Evolutionary conservation across 2,329 filamentous ascomycete species (phyloP).

Genomic region (Alternaria arborescens): DNA sequence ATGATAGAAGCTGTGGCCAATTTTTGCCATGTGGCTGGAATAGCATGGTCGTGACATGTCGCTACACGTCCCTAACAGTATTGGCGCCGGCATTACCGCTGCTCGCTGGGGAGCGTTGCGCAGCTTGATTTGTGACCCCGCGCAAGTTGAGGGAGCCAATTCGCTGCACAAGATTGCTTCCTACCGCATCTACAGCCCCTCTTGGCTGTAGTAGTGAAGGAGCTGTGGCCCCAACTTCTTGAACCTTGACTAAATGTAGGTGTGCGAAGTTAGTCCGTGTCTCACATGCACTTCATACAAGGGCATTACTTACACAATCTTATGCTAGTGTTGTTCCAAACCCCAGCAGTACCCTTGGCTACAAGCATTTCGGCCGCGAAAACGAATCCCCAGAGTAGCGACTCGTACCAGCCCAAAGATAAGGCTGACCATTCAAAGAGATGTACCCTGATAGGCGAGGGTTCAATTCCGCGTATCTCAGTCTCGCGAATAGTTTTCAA

Average conservation of each 20-base stretch:
- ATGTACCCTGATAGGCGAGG: constrained; percentile 78
- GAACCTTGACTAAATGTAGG: constrained; percentile 69
- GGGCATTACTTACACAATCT: constrained; percentile 65
- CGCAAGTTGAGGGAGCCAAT: constrained; percentile 83
- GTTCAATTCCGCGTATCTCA: constrained; percentile 75
- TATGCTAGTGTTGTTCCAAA: constrained; percentile 92
- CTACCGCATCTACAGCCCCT: constrained; percentile 91
- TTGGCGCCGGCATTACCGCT: constrained; percentile 33
- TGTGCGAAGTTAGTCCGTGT: not conserved
- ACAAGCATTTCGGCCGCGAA: constrained; percentile 91
- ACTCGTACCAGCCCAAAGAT: constrained; percentile 94
- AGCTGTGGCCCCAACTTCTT: constrained; percentile 80
- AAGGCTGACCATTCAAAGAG: constrained; percentile 94
- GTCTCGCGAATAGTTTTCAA: constrained; percentile 65
- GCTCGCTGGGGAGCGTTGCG: constrained; percentile 25
- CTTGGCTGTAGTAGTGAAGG: constrained; percentile 84
- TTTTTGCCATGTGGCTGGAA: constrained; percentile 16
- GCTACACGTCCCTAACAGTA: constrained; percentile 49
- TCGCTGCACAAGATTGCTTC: constrained; percentile 85
- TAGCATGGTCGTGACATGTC: constrained; percentile 7
- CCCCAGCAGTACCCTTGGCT: constrained; percentile 83
- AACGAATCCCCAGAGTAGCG: constrained; percentile 90
- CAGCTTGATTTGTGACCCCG: constrained; percentile 35
- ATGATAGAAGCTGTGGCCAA: constrained; percentile 19
- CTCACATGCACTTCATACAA: not conserved